Conservation (phyloP, 2,329 filamentous ascomycete genomes). For the Diaporthe vaccinii region DNA sequence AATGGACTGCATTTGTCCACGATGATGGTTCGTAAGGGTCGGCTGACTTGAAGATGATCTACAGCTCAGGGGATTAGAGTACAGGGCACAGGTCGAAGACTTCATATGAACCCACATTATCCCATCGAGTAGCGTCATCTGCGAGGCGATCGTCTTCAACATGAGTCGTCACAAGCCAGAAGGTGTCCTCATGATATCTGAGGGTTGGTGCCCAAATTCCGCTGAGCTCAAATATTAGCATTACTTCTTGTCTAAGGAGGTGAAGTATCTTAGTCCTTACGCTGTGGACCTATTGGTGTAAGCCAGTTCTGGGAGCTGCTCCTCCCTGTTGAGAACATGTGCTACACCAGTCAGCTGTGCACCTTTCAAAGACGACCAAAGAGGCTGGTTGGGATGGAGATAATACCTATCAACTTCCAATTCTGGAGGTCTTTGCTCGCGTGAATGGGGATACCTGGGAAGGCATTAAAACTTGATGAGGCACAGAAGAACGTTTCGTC, state of each 20-base stretch:
- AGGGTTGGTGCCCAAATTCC: constrained; percentile 53
- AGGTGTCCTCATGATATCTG: constrained; percentile 48
- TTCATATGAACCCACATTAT: constrained; percentile 48
- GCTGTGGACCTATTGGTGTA: constrained; percentile 50
- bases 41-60: constrained; percentile 60
- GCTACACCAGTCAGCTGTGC: constrained; percentile 43
- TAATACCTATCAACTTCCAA: constrained; percentile 53
- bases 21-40: constrained; percentile 57
- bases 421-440: constrained; percentile 58
- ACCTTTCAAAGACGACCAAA: too few relatives aligned
- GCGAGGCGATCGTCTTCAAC: constrained; percentile 53
- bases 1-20: constrained; percentile 64
- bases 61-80: neutral
- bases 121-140: constrained; percentile 52
- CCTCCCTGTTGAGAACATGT: constrained; percentile 52
- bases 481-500: constrained; percentile 59
- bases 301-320: constrained; percentile 51
- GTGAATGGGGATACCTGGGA: constrained; percentile 60
- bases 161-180: constrained; percentile 50
- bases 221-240: constrained; percentile 35
- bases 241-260: neutral
- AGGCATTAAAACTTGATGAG: constrained; percentile 58
- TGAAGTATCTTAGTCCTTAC: constrained; percentile 32
- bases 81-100: too few relatives aligned
- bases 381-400: neutral